Evolutionary conservation across 306 rosid species (phyloP), one percentile per base, ranked within the genome.

Genomic region (Dalbergia oliveri): DNA sequence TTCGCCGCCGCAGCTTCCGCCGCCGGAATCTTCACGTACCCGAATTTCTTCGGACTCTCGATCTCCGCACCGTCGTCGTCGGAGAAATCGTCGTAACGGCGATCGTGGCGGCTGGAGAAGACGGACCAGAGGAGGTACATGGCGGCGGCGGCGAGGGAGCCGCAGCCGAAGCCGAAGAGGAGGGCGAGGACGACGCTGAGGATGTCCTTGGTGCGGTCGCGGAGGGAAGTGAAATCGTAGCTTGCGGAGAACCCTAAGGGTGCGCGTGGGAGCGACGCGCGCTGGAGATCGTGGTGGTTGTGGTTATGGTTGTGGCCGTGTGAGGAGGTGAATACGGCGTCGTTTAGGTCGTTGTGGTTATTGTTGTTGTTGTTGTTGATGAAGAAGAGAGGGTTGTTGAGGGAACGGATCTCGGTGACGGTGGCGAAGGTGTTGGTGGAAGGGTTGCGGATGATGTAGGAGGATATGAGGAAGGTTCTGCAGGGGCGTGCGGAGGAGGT

Each of bases 141-240:
- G 76, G 97, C 87, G 33, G 97, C 97, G 31, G 97, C 94, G 11
- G 94, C 87, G 77, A 95, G 94, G 33, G 97, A 95, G 1, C 99
- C 99, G 64, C 97, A 91, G 12, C 94, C 94, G n/a, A 91, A 89
- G 43, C 99, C 99, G 73, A 95, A 93, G 54, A 95, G 96, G 66
- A 95, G 65, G 31, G 97, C 97, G 19, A 93, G 88, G 9, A 92
- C 99, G 33, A 95, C 94, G 85, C 94, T 95, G 67, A 93, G 90
- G 69, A 95, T 93, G 81, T 95, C 99, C 86, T 87, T 88, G 81
- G 98, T 87, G 74, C 99, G 98, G 45, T 91, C 94, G 61, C 98
- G 96, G 50, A 95, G 92, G 23, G 99, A 95, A 82, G 81, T 75
- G 79, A 88, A 90, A 57, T 90, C 97, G 69, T 86, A 83, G 47